Percentiles rank a stretch among this genome's conserved stretches.
These are phyloP conservation scores for Penicillium soppii DNA, from an alignment of 495 filamentous ascomycete genomes.

Conservation along the genomic window DNA sequence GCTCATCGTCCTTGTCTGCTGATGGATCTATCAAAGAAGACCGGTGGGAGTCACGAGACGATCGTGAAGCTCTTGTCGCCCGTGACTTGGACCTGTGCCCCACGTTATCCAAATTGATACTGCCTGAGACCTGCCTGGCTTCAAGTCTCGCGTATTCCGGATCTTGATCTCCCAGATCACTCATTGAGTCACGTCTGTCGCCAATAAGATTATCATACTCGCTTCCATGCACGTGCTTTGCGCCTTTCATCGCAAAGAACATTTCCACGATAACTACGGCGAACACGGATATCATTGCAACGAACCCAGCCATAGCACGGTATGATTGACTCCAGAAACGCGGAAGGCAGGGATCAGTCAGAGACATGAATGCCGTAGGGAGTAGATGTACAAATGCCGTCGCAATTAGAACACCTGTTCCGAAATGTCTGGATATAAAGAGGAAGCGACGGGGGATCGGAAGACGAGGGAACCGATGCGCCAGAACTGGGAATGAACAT, in stretches of 20 bases:
- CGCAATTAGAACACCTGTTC: conserved; percentile 81
- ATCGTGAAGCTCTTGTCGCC: conserved; percentile 6
- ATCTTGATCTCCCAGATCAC: conserved; percentile 16
- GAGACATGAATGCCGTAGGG: conserved; percentile 76
- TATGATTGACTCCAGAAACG: conserved; percentile 70
- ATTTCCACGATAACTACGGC: conserved; percentile 76
- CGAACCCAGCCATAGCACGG: conserved; percentile 71
- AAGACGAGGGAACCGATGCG: conserved; percentile 47
- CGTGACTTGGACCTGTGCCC: conserved; percentile 8
- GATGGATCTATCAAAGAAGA: conserved; percentile 1
- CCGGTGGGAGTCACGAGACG: conserved; percentile 12
- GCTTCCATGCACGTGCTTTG: conserved; percentile 48
- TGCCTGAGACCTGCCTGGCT: conserved; percentile 12
- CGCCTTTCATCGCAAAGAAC: conserved; percentile 61
- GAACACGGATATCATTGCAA: conserved; percentile 77
- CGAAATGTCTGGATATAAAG: conserved; percentile 80
- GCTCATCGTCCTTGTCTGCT: conserved; percentile 27
- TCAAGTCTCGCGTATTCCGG: conserved; percentile 25
- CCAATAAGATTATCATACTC: conserved; percentile 46
- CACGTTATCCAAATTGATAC: conserved; percentile 27
- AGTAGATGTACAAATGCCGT: conserved; percentile 88
- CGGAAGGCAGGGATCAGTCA: conserved; percentile 79
- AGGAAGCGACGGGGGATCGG: conserved; percentile 56
- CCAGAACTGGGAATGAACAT: conserved; percentile 55
- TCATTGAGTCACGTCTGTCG: conserved; percentile 25